Evolutionary conservation across 164 flowering plant genomes (phyloP), one percentile per base, ranked within the genome.

Genomic region (Tinospora cordifolia): DNA sequence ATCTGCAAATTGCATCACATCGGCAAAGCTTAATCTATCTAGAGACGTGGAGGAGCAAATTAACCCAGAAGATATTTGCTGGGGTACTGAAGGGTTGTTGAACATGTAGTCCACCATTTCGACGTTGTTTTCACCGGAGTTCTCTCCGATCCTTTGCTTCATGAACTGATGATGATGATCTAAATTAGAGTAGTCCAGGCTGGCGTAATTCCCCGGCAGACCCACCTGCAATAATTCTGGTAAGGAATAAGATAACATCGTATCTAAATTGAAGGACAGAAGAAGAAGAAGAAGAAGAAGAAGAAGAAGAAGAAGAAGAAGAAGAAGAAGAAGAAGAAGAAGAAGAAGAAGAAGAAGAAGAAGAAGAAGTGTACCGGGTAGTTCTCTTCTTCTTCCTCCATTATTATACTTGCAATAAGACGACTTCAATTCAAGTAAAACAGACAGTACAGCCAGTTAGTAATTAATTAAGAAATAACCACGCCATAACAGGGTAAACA

Each of bases 1-100:
- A 70, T 91, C 98, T 0, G 97, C 93, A 68, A 91, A 91, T 71
- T 93, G 97, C 98, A 93, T 90, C 72, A 91, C 97, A 64, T 93
- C 98, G 0, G 91, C 90, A 38, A 90, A 92, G 81, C 91, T 88
- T 72, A 90, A 62, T 67, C 79, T 79, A 63, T 88, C 91, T 3
- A 83, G 73, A 67, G 90, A 81, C 25, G 69, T 73, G 1, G 86
- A 75, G 17, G 72, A 64, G n/a, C 75, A 67, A 65, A n/a, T n/a
- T n/a, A 79, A 81, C 46, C 81, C 75, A 19, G 84, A 59, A 7
- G 83, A 15, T 0, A 39, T 63, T 11, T 44, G 67, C 21, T 72
- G 76, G 2, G 62, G 80, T 19, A 14, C 7, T 10, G 71, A 81
- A 44, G 78, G 77, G 51, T 76, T 81, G 39, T 76, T 77, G 26